phyloP scores from a whole-genome alignment of 345 rosid genomes.

The Salix koriyanagi region DNA sequence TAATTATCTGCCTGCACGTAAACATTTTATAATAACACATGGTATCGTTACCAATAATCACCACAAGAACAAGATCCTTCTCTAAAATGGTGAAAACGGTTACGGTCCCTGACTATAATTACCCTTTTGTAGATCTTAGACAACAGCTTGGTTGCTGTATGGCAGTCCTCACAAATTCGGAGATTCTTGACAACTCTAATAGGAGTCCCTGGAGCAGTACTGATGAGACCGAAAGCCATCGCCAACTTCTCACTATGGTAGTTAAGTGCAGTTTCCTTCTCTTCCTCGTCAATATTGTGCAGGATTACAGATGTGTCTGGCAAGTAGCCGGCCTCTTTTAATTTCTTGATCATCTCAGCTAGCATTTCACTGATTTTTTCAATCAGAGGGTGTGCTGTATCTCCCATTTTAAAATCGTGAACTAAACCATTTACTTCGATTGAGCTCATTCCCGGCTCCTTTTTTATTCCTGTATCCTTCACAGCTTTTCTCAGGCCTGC shows the following conservation, averaged over 20 bases:
- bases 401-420: conserved; percentile 32
- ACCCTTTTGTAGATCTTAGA: conserved; percentile 27
- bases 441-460: conserved; percentile 42
- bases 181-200: conserved; percentile 28
- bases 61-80: conserved; percentile 28
- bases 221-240: conserved; percentile 29
- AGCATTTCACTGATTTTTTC: conserved; percentile 17
- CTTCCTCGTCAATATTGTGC: conserved; percentile 21
- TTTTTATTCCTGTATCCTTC: conserved; percentile 25
- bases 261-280: conserved; percentile 23
- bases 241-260: conserved; percentile 34
- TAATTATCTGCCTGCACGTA: not conserved
- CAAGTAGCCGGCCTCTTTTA: conserved; percentile 24
- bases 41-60: conserved; percentile 21
- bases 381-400: conserved; percentile 19
- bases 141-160: conserved; percentile 25
- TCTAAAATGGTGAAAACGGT: conserved; percentile 35
- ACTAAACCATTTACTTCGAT: conserved; percentile 32
- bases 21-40: not conserved
- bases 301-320: conserved; percentile 26
- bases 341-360: conserved; percentile 23
- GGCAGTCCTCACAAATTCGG: conserved; percentile 30
- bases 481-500: conserved; percentile 31
- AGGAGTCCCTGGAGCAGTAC: conserved; percentile 24
- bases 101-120: conserved; percentile 27